These are phyloP conservation scores for Botrytis sinoallii DNA, from an alignment of 2,329 filamentous ascomycete genomes.

Conservation along the genomic window DNA sequence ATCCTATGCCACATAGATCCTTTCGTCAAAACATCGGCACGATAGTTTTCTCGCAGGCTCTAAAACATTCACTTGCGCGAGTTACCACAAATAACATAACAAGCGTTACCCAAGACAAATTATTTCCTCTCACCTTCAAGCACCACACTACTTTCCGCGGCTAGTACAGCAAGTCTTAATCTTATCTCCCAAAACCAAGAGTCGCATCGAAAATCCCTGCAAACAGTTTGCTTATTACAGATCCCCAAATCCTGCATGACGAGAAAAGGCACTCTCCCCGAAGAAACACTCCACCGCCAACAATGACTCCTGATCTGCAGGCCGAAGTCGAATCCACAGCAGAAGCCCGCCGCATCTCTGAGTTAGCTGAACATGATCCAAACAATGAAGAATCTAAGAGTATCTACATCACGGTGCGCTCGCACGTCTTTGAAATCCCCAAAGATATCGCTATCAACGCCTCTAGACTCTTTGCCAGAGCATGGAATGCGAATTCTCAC, in stretches of 20 bases:
- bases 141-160: neutral
- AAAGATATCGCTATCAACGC: neutral
- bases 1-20: neutral
- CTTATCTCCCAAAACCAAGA: neutral
- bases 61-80: neutral
- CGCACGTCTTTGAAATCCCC: neutral
- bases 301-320: neutral
- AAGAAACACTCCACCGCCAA: neutral
- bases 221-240: neutral
- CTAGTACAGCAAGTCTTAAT: neutral
- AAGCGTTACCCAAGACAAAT: neutral
- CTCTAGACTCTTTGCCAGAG: neutral
- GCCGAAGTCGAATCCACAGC: neutral
- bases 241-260: neutral
- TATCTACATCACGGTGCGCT: neutral
- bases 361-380: neutral
- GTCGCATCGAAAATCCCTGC: neutral
- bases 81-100: neutral
- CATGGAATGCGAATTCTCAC: neutral
- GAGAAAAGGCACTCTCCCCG: neutral
- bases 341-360: neutral
- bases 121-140: neutral
- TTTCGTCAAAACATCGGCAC: neutral
- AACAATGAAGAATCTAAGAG: neutral
- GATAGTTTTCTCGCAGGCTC: neutral